These are phyloP conservation scores for Chenopodium formosanum DNA, from an alignment of 148 eudicot genomes.

Conservation along the genomic window DNA sequence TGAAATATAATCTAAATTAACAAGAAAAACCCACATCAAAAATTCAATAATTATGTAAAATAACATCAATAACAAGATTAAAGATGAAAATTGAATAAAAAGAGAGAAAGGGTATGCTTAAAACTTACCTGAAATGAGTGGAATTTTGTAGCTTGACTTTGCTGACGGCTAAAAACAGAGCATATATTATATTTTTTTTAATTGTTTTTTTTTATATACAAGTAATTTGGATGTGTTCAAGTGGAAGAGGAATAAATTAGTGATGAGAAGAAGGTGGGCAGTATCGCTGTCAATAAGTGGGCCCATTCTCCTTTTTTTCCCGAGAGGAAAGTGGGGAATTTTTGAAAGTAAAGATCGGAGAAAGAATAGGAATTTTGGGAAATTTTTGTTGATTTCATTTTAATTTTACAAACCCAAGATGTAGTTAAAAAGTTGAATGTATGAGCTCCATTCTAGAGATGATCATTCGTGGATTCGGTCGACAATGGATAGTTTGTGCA, in stretches of 20 bases:
- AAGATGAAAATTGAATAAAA: neutral
- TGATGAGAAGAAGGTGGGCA: neutral
- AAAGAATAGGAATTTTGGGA: neutral
- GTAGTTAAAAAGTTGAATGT: too few relatives aligned
- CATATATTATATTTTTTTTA: neutral
- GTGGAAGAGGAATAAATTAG: neutral
- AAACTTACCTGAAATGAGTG: constrained; percentile 13
- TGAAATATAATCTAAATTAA: neutral
- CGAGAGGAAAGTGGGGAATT: constrained; percentile 5
- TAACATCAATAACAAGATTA: constrained; percentile 1
- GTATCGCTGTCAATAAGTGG: constrained; percentile 4
- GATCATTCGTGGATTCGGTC: too few relatives aligned
- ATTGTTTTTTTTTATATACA: neutral
- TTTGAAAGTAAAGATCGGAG: neutral
- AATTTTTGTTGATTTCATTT: neutral
- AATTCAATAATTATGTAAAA: neutral
- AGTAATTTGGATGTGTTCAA: neutral
- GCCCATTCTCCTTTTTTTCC: neutral
- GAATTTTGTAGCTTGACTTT: constrained; percentile 3
- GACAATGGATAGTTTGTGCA: too few relatives aligned
- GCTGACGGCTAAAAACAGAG: constrained; percentile 12
- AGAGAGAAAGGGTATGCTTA: neutral
- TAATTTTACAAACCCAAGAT: too few relatives aligned
- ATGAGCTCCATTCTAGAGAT: too few relatives aligned
- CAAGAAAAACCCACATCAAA: neutral